Conservation (phyloP, 495 filamentous ascomycete genomes). For the Daldinia vernicosa region DNA sequence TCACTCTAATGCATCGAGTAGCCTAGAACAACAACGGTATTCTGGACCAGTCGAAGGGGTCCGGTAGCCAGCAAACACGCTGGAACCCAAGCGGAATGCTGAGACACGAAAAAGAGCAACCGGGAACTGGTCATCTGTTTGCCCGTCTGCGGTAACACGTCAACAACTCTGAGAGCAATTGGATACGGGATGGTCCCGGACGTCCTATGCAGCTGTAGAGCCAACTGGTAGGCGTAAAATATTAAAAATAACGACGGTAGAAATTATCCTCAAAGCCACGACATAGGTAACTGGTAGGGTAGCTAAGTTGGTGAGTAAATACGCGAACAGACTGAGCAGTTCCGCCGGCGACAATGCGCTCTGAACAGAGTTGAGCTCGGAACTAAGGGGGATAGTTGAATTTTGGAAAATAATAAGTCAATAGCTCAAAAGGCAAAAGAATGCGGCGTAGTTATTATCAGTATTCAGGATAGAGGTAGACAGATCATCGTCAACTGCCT, state of each 20-base stretch:
- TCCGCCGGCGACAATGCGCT: conserved; percentile 19
- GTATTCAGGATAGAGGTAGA: conserved; percentile 16
- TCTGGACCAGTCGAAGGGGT: conserved; percentile 31
- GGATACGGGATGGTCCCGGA: conserved; percentile 25
- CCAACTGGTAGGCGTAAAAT: conserved; percentile 1
- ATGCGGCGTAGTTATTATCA: conserved; percentile 7
- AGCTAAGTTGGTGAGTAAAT: conserved; percentile 17
- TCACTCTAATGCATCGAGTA: conserved; percentile 46
- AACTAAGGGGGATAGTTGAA: conserved; percentile 12
- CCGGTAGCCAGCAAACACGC: conserved; percentile 40
- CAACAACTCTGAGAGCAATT: conserved; percentile 32
- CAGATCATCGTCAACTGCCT: background rate
- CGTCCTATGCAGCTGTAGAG: conserved; percentile 22
- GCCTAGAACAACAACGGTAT: conserved; percentile 40
- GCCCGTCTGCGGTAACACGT: conserved; percentile 38
- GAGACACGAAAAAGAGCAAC: conserved; percentile 33
- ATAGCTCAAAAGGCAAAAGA: conserved; percentile 21
- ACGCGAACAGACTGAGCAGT: conserved; percentile 24
- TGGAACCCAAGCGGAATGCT: conserved; percentile 24
- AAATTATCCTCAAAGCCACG: conserved; percentile 14
- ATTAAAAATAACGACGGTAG: background rate
- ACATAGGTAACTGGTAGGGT: conserved; percentile 14
- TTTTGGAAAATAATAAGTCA: conserved; percentile 14
- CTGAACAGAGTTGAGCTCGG: conserved; percentile 15
- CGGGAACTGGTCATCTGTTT: conserved; percentile 40